A percentile compares a stretch with the other conserved stretches of the same genome.
phyloP scores from a whole-genome alignment of 73 alveolate species.

The Vitrella brassicaformis region DNA sequence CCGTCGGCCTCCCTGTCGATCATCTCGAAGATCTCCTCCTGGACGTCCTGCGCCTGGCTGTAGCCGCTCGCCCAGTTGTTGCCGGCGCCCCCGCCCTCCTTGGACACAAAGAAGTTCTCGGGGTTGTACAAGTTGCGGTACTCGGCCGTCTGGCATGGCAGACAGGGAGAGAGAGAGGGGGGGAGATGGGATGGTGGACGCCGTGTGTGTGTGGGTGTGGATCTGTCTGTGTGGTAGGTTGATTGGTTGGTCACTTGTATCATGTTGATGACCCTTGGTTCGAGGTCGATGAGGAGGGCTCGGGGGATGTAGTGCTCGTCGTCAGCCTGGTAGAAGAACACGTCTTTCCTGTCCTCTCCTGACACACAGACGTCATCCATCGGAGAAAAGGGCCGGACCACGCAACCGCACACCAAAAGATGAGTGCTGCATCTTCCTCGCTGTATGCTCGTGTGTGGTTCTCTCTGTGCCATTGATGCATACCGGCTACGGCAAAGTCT shows the following conservation, averaged over 20 bases:
- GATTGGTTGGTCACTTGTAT: constrained; percentile 71
- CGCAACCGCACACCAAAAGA: too few species aligned
- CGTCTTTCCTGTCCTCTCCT: constrained; percentile 87
- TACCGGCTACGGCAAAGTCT: constrained; percentile 82
- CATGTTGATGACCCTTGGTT: constrained; percentile 76
- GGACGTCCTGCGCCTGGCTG: constrained; percentile 78
- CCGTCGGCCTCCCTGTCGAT: constrained; percentile 99
- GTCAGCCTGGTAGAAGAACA: constrained; percentile 97
- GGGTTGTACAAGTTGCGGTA: constrained; percentile 84
- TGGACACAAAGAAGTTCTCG: constrained; percentile 79
- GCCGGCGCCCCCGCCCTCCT: constrained; percentile 99
- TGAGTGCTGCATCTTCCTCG: too few species aligned
- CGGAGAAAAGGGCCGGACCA: too few species aligned
- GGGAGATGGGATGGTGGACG: too few species aligned
- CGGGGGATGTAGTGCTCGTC: constrained; percentile 99
- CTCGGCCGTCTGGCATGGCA: constrained; percentile 62
- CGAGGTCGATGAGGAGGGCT: constrained; percentile 90
- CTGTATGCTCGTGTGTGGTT: too few species aligned
- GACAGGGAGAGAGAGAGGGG: constrained; percentile 5
- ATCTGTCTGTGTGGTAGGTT: constrained; percentile 16
- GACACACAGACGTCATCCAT: too few species aligned
- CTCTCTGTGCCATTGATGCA: too few species aligned
- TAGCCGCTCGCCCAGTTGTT: constrained; percentile 98
- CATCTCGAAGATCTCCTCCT: constrained; percentile 94
- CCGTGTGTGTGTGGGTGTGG: neutral